These are phyloP conservation scores for Gaertneriomyces semiglobifer DNA, from an alignment of 192 early-diverging fungal species.

Conservation along the genomic window DNA sequence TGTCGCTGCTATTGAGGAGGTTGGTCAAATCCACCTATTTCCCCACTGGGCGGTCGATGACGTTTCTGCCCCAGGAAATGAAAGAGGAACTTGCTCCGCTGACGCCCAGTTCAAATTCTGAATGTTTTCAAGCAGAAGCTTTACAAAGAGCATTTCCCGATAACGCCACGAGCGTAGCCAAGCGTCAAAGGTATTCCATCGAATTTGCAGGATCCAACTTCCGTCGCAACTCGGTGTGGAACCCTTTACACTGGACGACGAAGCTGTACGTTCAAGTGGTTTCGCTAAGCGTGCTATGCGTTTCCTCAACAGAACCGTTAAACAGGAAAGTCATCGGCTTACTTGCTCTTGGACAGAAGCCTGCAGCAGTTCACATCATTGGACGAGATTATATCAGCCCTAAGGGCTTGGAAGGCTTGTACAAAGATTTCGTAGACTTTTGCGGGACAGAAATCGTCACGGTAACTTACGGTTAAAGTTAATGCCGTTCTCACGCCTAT, in stretches of 20 bases:
- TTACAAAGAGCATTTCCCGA: not conserved
- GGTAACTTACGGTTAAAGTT: not conserved
- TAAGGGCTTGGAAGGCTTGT: conserved; percentile 40
- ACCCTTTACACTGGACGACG: conserved; percentile 8
- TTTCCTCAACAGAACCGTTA: not conserved
- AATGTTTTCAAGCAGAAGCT: not conserved
- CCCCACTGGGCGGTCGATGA: not conserved
- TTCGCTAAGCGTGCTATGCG: not conserved
- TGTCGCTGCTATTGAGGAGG: conserved; percentile 32
- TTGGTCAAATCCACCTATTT: not conserved
- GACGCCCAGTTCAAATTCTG: not conserved
- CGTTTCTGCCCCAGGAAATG: conserved; percentile 1
- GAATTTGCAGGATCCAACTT: conserved; percentile 35
- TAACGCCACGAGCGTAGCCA: not conserved
- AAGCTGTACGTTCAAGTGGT: conserved; percentile 20
- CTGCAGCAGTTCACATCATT: conserved; percentile 26
- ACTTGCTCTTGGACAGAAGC: conserved; percentile 33
- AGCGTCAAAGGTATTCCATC: conserved; percentile 29
- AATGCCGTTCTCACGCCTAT: not conserved
- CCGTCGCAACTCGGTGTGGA: conserved; percentile 28
- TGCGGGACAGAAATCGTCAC: conserved; percentile 36
- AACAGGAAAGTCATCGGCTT: conserved; percentile 29
- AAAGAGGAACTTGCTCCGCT: not conserved
- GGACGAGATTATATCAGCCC: conserved; percentile 26
- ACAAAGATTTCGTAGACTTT: conserved; percentile 35